phyloP scores from a whole-genome alignment of 2,329 filamentous ascomycete species.

The Didymella pomorum region DNA sequence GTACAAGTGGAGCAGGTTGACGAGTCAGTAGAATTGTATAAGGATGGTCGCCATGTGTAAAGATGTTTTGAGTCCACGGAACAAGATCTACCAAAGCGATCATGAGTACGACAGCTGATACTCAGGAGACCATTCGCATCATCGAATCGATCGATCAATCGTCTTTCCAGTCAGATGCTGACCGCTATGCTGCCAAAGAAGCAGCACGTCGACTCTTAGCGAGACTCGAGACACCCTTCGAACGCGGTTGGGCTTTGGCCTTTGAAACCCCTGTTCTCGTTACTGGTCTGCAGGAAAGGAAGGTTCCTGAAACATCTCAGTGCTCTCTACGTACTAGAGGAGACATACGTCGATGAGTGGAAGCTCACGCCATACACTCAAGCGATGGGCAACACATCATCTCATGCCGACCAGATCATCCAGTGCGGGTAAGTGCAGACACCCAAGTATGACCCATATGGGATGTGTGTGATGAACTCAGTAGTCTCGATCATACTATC shows the following conservation, averaged over 20 bases:
- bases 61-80: too few relatives aligned
- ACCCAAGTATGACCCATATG: neutral
- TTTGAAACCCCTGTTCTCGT: constrained; percentile 18
- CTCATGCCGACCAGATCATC: neutral
- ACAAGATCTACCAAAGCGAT: too few relatives aligned
- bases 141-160: constrained; percentile 1
- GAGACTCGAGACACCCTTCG: constrained; percentile 18
- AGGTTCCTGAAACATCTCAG: neutral
- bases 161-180: constrained; percentile 8
- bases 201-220: constrained; percentile 17
- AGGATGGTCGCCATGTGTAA: too few relatives aligned
- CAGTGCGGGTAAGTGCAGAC: neutral
- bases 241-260: constrained; percentile 10
- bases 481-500: constrained; percentile 13
- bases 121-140: too few relatives aligned
- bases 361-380: neutral
- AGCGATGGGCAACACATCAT: neutral
- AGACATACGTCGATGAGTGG: neutral
- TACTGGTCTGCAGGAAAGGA: constrained; percentile 11
- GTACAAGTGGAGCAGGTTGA: too few relatives aligned
- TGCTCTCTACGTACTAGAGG: neutral
- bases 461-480: neutral
- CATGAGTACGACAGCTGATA: too few relatives aligned
- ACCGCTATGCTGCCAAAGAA: constrained; percentile 19
- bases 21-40: too few relatives aligned